These are phyloP conservation scores for Tetrapisispora nanseiensis DNA, from an alignment of 805 yeast genomes.

Conservation along the genomic window DNA sequence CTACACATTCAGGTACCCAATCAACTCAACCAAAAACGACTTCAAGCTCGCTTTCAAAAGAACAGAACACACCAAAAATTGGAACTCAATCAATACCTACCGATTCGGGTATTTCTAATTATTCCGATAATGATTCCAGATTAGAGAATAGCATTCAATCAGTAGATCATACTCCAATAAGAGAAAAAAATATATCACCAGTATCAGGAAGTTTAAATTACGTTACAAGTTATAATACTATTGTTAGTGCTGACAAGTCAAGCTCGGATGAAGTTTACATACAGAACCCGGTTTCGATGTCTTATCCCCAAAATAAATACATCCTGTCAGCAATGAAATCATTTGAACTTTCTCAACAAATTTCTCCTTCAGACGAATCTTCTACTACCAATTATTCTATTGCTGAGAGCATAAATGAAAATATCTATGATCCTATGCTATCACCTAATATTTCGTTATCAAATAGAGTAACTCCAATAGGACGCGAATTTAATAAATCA, in stretches of 20 bases:
- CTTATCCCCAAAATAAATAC: not conserved
- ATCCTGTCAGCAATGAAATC: not conserved
- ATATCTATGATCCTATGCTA: not conserved
- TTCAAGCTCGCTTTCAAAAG: not conserved
- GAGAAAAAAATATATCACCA: constrained; percentile 1
- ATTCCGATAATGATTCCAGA: not conserved
- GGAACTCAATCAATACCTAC: not conserved
- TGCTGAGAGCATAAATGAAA: not conserved
- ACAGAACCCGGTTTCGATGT: constrained; percentile 1
- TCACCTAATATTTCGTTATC: not conserved
- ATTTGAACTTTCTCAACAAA: constrained; percentile 1
- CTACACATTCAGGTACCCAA: not conserved
- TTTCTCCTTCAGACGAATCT: not conserved
- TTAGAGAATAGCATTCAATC: not conserved
- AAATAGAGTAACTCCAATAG: not conserved
- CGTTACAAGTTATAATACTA: not conserved
- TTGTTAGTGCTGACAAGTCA: not conserved
- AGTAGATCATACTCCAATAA: not conserved
- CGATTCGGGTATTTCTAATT: not conserved
- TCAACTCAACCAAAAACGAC: not conserved
- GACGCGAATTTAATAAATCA: not conserved
- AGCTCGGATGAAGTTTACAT: not conserved
- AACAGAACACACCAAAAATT: not conserved
- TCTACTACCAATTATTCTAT: not conserved
- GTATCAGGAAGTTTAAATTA: not conserved